Base-by-base conservation (phyloP, 2,329 filamentous ascomycete genomes). In the Trichophyton rubrum region DNA sequence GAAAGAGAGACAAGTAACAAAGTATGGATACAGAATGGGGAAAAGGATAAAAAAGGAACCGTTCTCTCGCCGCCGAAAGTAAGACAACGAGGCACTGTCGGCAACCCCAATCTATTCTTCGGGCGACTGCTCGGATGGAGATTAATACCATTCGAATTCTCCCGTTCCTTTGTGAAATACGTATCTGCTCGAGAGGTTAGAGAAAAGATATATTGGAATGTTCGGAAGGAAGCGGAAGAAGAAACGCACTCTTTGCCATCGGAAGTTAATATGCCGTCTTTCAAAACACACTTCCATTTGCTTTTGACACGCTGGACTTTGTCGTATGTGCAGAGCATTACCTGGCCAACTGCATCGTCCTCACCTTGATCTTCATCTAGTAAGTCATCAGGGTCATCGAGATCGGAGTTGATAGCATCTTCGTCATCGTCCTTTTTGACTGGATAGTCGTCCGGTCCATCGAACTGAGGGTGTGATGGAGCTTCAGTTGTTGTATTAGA, bases 291-390 rank as follows among this genome's bases (percentile, higher is more conserved):
- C 88, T 99, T 99, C 89, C 89, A 93, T 83, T 93, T 99, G 78
- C 97, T 99, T 85, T 99, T 99, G 69, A 97, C 93, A 56, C 93
- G 83, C 76, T 97, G 92, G 8, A 99, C 93, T 79, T 99, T 99
- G 79, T 99, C 93, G 72, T 99, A 99, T 72, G 95, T 96, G 79
- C 93, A 99, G 45, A 99, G 85, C 89, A 99, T 97, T 71, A 95
- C 91, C 67, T 95, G 88, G 1, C 87, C 86, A 65, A 88, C 83
- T 40, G 85, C 83, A 49, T 95, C 91, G 62, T 95, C 90, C 13
- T 90, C 89, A 58, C 93, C 91, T 38, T 93, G 89, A 24, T 92
- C 89, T 24, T 93, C 90, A 33, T 88, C 86, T 17, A 84, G 76
- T 9, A 89, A 85, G 63, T 97, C 93, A 64, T 97, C 91, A 0